phyloP scores from a whole-genome alignment of 2,329 filamentous ascomycete species.

The Xylaria sp. region DNA sequence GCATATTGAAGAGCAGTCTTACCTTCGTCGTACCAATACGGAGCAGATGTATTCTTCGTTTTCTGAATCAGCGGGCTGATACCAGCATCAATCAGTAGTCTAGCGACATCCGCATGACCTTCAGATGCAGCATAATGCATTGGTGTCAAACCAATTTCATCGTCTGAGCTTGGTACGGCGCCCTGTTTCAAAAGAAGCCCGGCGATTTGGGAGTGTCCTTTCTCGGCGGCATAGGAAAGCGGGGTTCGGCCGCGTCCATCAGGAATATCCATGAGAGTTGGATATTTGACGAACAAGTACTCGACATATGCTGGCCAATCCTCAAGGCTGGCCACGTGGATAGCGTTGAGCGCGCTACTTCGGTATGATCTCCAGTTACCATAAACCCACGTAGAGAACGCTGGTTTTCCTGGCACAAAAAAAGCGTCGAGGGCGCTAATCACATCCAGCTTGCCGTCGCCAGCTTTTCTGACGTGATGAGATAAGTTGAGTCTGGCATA shows the following conservation, averaged over 20 bases:
- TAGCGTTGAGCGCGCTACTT: background rate
- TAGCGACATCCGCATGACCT: background rate
- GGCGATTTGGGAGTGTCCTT: background rate
- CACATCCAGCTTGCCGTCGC: background rate
- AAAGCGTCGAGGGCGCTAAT: slow-evolving; percentile 3
- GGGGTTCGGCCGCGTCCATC: slow-evolving; percentile 1
- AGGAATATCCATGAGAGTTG: background rate
- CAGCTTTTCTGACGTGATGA: background rate
- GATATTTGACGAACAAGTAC: background rate
- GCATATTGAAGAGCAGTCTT: slow-evolving; percentile 7
- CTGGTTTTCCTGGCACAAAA: background rate
- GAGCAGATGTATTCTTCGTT: background rate
- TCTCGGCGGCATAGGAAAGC: slow-evolving; percentile 10
- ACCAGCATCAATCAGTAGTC: background rate
- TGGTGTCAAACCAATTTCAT: background rate
- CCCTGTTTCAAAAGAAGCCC: background rate
- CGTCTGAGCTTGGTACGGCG: background rate
- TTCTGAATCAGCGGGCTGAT: background rate
- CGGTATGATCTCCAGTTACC: slow-evolving; percentile 8
- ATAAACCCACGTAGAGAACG: slow-evolving; percentile 1
- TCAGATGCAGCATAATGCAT: slow-evolving; percentile 1
- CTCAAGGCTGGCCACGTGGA: slow-evolving; percentile 9
- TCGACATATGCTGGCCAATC: slow-evolving; percentile 11
- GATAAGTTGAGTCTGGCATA: slow-evolving; percentile 6
- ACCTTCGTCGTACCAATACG: background rate